Base-by-base conservation (phyloP, 1,139 yeast genomes). In the Lodderomyces beijingensis region DNA sequence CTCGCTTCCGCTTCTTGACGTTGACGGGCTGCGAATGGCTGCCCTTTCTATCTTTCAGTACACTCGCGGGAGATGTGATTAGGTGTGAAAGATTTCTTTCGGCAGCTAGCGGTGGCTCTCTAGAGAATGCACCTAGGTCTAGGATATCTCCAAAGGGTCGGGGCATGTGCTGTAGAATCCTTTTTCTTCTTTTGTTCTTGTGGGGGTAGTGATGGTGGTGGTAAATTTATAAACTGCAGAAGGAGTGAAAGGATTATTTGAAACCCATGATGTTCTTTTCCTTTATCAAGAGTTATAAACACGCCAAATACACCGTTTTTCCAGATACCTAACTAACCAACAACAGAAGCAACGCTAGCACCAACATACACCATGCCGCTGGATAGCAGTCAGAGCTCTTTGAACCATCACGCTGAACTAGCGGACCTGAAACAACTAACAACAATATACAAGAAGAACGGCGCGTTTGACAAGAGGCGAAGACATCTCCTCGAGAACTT, bases 391-490 rank as follows among this genome's bases (percentile, higher is more conserved):
- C n/a, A n/a, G n/a, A n/a, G n/a, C n/a, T n/a, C n/a, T n/a, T n/a
- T 23, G 16, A 23, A 24, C 12, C 18, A 30, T 11, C 30, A 16
- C 7, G 25, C 16, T 10, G 28, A 27, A 15, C 20, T 29, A 18
- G 47, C 46, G 4, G 70, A 66, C 37, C 65, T 73, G 25, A 64
- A 63, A 34, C 64, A 62, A 29, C 53, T 74, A 18, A 56, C 68
- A 2, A 57, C 55, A 4, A 51, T 59, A 10, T 75, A 70, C 49
- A 75, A 75, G 51, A 69, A 69, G 42, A 61, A 61, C 30, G 81
- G 81, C 0, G 40, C 61, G 2, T 75, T 75, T 43, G 80, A 75
- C 43, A 50, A 58, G 24, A 70, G 65, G 36, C 47, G 81, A 30
- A 65, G 57, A 38, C 44, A 48, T 9, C 55, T 74, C 10, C 50